Base-by-base conservation (phyloP, 768 basidiomycete genomes). In the Agaricus sinodeliciosus region DNA sequence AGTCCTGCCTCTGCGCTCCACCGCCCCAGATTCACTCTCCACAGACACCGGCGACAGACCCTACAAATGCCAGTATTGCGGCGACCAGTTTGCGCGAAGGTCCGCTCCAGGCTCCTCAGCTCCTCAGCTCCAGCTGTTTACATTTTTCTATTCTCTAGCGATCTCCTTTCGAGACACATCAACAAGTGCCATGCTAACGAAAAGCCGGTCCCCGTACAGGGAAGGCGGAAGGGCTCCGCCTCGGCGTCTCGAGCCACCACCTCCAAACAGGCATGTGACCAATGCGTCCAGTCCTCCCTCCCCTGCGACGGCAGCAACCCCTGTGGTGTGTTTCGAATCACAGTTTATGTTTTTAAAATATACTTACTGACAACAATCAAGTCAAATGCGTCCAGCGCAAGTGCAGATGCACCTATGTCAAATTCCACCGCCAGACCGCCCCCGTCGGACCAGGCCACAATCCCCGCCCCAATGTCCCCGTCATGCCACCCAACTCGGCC, bases 81-180 rank as follows among this genome's bases (percentile, higher is more conserved):
- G 90, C 35, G 90, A 93, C 72, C 89, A 91, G 69, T 93, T 93
- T 63, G 90, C 90, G 1, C 69, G 90, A 63, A 90, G 89, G 89
- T 86, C 43, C 13, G 61, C 55, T 9, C 2, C 27, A 4, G 26
- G 6, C 43, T 61, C 54, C 48, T 27, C 26, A 4, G 44, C 43
- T 41, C 27, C 25, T 5, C 31, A 35, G 22, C 11, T 45, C 35
- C 43, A 34, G 16, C 51, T 48, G 35, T 40, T 46, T 7, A 18
- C 48, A 54, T n/a, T n/a, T 47, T 28, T 46, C 46, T 51, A 41
- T 48, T 50, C 43, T 48, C 18, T 47, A 90, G 89, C 64, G 90
- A 93, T 72, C 76, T 93, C 3, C 81, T 93, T 41, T 90, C 90
- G 4, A 72, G 90, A 59, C 90, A 93, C 60, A 75, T 91, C 57